Base-by-base conservation (phyloP, 2,329 filamentous ascomycete species). In the Raffaelea albimanens region DNA sequence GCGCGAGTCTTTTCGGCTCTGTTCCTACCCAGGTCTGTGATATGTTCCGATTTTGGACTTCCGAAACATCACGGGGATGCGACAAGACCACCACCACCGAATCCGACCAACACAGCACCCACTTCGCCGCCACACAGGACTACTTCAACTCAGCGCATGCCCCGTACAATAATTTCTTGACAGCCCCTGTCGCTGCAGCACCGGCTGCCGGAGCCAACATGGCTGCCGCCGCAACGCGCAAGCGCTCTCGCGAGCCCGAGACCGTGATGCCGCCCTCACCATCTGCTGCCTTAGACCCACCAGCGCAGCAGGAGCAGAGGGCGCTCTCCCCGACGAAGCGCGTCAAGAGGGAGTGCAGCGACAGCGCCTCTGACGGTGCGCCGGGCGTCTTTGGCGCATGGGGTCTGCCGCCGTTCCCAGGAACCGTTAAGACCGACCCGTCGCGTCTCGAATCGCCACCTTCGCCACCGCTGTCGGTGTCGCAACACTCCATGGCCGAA, bases 11-110 rank as follows among this genome's bases (percentile, higher is more conserved):
- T 38, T 38, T 38, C 34, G 34, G n/a, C 34, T 22, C 25, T 31
- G 16, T 18, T n/a, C 11, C 41, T 4, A 10, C 41, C 14, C 34
- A 39, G 57, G 58, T 62, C 63, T 66, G 69, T 66, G 69, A 69
- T 66, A 81, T 81, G 77, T 80, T 82, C 65, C 71, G 74, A 56
- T 76, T 80, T 60, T 81, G 76, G 75, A 67, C 70, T 59, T 70
- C 73, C 58, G 78, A 80, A 7, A 7, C 34, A 58, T 66, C 72
- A 54, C 70, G 71, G 71, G 73, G 71, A 71, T 73, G 70, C 67
- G 75, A 80, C 49, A 71, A 69, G 63, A 63, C 67, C 54, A 60
- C n/a, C 69, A 58, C 64, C 69, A 56, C 61, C 63, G 55, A 65
- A 65, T 13, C 52, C 39, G 60, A 66, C 55, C 66, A 67, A 19